Evolutionary conservation across 768 basidiomycete genomes (phyloP).

Genomic region (Exidia glandulosa): DNA sequence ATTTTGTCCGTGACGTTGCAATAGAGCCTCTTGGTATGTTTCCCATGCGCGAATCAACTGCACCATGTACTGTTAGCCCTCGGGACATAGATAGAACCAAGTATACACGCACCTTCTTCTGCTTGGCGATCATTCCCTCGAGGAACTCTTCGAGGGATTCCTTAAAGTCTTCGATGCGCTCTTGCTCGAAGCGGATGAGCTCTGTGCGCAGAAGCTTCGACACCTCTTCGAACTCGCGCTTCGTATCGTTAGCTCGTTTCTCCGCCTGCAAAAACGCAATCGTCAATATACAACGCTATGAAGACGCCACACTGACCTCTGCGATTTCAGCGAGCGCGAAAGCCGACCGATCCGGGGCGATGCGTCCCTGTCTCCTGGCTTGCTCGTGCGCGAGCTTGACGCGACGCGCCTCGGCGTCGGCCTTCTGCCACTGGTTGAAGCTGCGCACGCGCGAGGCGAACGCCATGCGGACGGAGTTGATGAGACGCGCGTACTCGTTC

Average conservation of each 20-base stretch:
- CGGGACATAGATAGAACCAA: not conserved
- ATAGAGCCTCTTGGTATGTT: slow-evolving; percentile 60
- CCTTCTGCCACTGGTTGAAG: slow-evolving; percentile 69
- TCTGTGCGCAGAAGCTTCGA: slow-evolving; percentile 85
- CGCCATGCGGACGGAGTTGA: slow-evolving; percentile 76
- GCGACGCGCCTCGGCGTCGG: slow-evolving; percentile 64
- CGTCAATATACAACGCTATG: not conserved
- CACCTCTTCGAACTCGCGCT: slow-evolving; percentile 80
- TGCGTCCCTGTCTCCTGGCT: slow-evolving; percentile 63
- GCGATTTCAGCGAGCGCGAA: slow-evolving; percentile 69
- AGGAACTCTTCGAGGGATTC: slow-evolving; percentile 69
- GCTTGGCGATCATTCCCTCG: slow-evolving; percentile 75
- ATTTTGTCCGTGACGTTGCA: slow-evolving; percentile 25
- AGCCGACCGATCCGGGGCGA: slow-evolving; percentile 57
- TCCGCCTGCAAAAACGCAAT: slow-evolving; percentile 49
- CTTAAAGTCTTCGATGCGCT: slow-evolving; percentile 91
- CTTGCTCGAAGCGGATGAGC: slow-evolving; percentile 82
- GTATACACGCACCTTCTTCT: slow-evolving; percentile 55
- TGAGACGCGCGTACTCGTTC: slow-evolving; percentile 90
- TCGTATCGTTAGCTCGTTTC: slow-evolving; percentile 68
- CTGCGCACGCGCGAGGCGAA: slow-evolving; percentile 80
- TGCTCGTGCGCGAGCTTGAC: slow-evolving; percentile 72
- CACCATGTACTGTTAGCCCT: not conserved
- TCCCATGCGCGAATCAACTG: slow-evolving; percentile 76
- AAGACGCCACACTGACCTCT: slow-evolving; percentile 41